Evolutionary conservation across 2,329 filamentous ascomycete species (phyloP), one percentile per base, ranked within the genome.

Genomic region (Penicillium sp.): DNA sequence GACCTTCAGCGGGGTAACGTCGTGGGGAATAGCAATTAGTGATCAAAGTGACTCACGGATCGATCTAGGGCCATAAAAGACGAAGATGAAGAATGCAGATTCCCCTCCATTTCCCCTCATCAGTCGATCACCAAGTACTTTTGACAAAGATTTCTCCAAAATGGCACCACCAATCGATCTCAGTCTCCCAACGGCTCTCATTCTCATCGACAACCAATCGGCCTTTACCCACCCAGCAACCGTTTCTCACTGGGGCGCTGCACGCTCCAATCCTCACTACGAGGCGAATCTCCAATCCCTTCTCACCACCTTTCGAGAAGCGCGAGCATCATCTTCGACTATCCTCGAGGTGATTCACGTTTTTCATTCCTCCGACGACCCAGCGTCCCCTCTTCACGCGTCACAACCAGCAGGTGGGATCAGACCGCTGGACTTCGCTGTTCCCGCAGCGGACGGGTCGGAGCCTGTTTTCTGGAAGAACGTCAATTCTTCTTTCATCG

Each of bases 191-290:
- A 81, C 80, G 1, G 79, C 77, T 5, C 72, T 83, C 37, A 71
- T 83, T 54, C 67, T 83, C 11, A 80, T 83, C 55, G 81, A 83
- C 68, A 77, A 80, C 41, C 81, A 83, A 68, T 66, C 74, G 25
- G 80, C 67, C 47, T 79, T 83, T 67, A 68, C 63, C 15, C 69
- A 78, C 38, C 71, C 67, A 51, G 43, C 53, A 22, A 66, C 60
- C 5, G 20, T 55, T 10, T 73, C 74, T 3, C 69, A 76, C 64
- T 81, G 76, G 75, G 78, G 79, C 10, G 65, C 69, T 5, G 63
- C 69, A 8, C 77, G 80, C 47, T 81, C 78, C 55, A 83, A 80
- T 51, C 79, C 78, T 2, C 52, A 65, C 17, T 81, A 80, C 48
- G 79, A 83, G 64, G 48, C 60, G 11, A 83, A 82, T 62, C 66